phyloP scores from a whole-genome alignment of 495 filamentous ascomycete genomes.

The Jackrogersella multiformis region DNA sequence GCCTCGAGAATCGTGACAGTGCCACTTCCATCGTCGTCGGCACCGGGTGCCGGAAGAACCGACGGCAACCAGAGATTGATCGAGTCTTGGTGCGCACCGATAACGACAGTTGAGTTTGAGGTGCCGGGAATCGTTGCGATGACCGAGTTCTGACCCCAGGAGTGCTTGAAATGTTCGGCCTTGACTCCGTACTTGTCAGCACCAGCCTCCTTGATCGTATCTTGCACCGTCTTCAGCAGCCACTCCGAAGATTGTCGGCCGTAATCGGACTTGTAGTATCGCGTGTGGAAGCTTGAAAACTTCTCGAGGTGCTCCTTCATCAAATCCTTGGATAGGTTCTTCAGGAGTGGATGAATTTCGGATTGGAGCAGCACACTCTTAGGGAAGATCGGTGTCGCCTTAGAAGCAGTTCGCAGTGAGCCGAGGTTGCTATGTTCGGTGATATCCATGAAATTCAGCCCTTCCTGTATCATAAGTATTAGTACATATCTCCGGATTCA shows the following conservation, averaged over 20 bases:
- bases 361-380: constrained; percentile 69
- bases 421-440: constrained; percentile 74
- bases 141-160: constrained; percentile 90
- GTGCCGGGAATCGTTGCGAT: constrained; percentile 93
- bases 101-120: constrained; percentile 80
- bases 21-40: constrained; percentile 68
- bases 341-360: constrained; percentile 71
- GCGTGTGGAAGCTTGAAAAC: constrained; percentile 84
- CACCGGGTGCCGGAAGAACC: constrained; percentile 72
- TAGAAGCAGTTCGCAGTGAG: constrained; percentile 49
- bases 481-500: constrained; percentile 8
- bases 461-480: constrained; percentile 63
- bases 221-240: constrained; percentile 79
- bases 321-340: constrained; percentile 74
- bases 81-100: constrained; percentile 73
- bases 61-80: constrained; percentile 92
- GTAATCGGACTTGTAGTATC: constrained; percentile 87
- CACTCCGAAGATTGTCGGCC: constrained; percentile 90
- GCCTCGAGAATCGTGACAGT: constrained; percentile 71
- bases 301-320: constrained; percentile 81
- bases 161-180: constrained; percentile 78
- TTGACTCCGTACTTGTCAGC: constrained; percentile 72
- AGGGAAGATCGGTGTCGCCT: constrained; percentile 69
- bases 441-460: constrained; percentile 94
- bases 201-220: constrained; percentile 73